Base-by-base conservation (phyloP, 164 flowering plant genomes). In the Houttuynia cordata region DNA sequence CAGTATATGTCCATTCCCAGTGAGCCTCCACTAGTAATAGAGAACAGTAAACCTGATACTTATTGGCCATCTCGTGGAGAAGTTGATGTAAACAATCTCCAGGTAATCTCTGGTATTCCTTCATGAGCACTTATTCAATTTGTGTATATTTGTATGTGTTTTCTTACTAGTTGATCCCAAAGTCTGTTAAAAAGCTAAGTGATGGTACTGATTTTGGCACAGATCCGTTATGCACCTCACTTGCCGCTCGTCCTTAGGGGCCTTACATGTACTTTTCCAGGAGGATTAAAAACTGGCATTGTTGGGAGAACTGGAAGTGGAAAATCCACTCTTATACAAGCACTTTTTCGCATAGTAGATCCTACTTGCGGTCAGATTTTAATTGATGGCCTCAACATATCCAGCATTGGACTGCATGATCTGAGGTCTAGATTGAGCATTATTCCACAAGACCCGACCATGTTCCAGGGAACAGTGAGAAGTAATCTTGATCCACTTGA, bases 261-360 rank as follows among this genome's bases (percentile, higher is more conserved):
- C 47, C 21, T 78, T 7, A 73, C 75, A 3, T 78, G 79, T 61
- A 71, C 64, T 24, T 73, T 78, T 34, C 59, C 67, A 18, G 79
- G 75, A 24, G 79, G 81, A 40, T 54, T 37, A 65, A 78, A 73
- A 63, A 68, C 71, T 20, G 81, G 81, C 22, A 64, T 78, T 42
- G 79, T 78, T 45, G 81, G 81, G 53, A 75, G 81, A 59, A 75
- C 81, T 37, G 78, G 81, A 41, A 71, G 79, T 64, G 81, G 81
- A 62, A 78, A 75, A 69, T 72, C 78, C 55, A 77, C 81, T 25
- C 76, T 78, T 14, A 73, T 78, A 45, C 76, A 73, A 65, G 53
- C 79, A 24, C 62, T 78, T 34, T 78, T 78, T 59, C 75, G 81
- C 34, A 66, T 75, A 24, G 76, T 78, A 1, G 81, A 78, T 22